Evolutionary conservation across 2,329 filamentous ascomycete genomes (phyloP).

Genomic region (Pseudogymnoascus sp.): DNA sequence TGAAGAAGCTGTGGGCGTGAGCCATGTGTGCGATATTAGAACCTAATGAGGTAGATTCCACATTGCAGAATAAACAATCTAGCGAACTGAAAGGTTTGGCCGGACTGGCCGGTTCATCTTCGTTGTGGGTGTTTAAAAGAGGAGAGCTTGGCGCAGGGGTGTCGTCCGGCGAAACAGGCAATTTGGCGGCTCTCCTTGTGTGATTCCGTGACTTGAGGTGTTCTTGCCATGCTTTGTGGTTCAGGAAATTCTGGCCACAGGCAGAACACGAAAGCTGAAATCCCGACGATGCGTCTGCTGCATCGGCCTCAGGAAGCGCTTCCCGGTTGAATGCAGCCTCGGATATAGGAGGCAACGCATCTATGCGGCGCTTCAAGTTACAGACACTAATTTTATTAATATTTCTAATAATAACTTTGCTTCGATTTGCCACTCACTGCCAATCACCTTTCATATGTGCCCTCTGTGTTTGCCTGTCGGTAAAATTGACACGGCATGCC

Average conservation of each 20-base stretch:
- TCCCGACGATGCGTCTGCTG: not conserved
- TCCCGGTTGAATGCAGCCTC: not conserved
- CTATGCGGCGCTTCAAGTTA: not conserved
- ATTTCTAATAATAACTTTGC: not conserved
- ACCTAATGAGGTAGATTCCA: slow-evolving; percentile 25
- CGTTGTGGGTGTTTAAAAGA: not conserved
- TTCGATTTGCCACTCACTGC: slow-evolving; percentile 3
- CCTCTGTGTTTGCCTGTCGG: not conserved
- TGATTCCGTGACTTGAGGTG: slow-evolving; percentile 17
- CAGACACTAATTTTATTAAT: not conserved
- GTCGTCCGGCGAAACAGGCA: not conserved
- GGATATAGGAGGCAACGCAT: not conserved
- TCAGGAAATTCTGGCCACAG: not conserved
- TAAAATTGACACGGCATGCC: not conserved
- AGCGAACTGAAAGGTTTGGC: slow-evolving; percentile 21
- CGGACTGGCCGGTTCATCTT: not conserved
- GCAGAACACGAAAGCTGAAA: not conserved
- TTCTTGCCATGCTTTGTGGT: slow-evolving; percentile 14
- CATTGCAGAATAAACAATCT: slow-evolving; percentile 39
- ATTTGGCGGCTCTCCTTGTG: slow-evolving; percentile 1
- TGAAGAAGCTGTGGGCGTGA: slow-evolving; percentile 38
- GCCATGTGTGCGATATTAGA: slow-evolving; percentile 42
- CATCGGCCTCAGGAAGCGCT: not conserved
- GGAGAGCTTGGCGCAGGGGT: not conserved
- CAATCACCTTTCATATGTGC: not conserved